phyloP scores from a whole-genome alignment of 1,139 yeast species.

The Wickerhamiella infanticola region DNA sequence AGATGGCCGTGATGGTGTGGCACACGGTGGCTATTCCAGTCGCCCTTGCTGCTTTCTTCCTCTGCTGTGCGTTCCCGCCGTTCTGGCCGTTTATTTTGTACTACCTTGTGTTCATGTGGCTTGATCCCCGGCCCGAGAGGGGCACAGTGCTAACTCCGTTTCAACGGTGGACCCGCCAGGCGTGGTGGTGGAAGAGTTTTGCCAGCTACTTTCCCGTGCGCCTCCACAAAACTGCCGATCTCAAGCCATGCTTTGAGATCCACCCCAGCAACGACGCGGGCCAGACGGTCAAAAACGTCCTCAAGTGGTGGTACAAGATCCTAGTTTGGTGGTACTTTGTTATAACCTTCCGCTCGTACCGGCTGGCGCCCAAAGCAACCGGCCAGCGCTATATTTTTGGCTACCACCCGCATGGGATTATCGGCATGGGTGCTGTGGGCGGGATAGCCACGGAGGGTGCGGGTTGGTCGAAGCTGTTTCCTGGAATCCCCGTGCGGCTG shows the following conservation, averaged over 20 bases:
- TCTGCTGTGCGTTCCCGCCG: conserved; percentile 48
- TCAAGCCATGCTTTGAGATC: conserved; percentile 53
- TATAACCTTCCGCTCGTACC: conserved; percentile 8
- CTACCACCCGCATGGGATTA: conserved; percentile 94
- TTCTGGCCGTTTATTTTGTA: conserved; percentile 48
- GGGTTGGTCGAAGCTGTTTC: conserved; percentile 50
- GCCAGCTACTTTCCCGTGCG: conserved; percentile 67
- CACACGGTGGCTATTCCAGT: conserved; percentile 62
- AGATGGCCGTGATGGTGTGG: conserved; percentile 54
- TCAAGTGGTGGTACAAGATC: conserved; percentile 1
- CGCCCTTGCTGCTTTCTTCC: conserved; percentile 37
- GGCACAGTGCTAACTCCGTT: conserved; percentile 50
- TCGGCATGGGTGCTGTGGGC: conserved; percentile 85
- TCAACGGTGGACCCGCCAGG: conserved; percentile 42
- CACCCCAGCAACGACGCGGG: conserved; percentile 4
- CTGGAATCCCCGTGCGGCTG: conserved; percentile 66
- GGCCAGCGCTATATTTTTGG: conserved; percentile 63
- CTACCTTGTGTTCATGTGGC: conserved; percentile 35
- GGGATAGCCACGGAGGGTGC: conserved; percentile 72
- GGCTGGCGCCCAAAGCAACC: conserved; percentile 36
- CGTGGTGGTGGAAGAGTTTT: conserved; percentile 57
- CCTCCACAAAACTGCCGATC: conserved; percentile 53
- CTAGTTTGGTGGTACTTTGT: conserved; percentile 7
- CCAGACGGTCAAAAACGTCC: conserved; percentile 3
- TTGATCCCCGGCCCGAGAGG: conserved; percentile 54